These are phyloP conservation scores for Hyphopichia wangnamkhiaoensis DNA, from an alignment of 1,139 yeast genomes.

Conservation along the genomic window DNA sequence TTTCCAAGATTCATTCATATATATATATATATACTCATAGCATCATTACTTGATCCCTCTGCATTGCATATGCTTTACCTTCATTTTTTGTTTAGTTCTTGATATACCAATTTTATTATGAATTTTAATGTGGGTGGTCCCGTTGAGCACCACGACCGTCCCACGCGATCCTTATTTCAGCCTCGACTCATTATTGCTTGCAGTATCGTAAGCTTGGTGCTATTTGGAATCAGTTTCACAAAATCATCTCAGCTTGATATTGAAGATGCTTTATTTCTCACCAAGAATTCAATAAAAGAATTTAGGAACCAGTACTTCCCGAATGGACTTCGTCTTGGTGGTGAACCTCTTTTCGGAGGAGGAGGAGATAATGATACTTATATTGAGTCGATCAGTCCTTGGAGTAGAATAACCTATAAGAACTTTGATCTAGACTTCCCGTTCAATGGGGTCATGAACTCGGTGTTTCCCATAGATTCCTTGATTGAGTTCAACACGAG, in stretches of 20 bases:
- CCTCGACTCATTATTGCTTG: slow-evolving; percentile 15
- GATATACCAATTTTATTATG: too few species aligned
- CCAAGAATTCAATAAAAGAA: slow-evolving; percentile 29
- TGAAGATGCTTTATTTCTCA: slow-evolving; percentile 28
- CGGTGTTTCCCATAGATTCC: slow-evolving; percentile 47
- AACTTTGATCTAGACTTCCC: slow-evolving; percentile 36
- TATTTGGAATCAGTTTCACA: slow-evolving; percentile 8
- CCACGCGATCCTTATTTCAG: slow-evolving; percentile 12
- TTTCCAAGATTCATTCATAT: neutral
- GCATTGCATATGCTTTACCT: too few species aligned
- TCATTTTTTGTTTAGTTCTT: too few species aligned
- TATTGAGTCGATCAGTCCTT: neutral
- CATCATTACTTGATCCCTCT: too few species aligned
- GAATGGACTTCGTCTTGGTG: slow-evolving; percentile 5
- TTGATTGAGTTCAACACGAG: slow-evolving; percentile 28
- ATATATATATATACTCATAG: neutral
- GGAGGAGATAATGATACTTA: neutral
- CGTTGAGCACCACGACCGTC: neutral
- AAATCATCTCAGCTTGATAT: slow-evolving; percentile 16
- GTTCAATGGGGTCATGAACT: slow-evolving; percentile 36
- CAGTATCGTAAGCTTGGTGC: slow-evolving; percentile 10
- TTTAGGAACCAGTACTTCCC: slow-evolving; percentile 18
- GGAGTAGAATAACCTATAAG: neutral
- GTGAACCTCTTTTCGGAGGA: neutral
- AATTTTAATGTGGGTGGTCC: neutral